These are phyloP conservation scores for Parmales sp. DNA, from an alignment of 108 stramenopile genomes.

Conservation along the genomic window DNA sequence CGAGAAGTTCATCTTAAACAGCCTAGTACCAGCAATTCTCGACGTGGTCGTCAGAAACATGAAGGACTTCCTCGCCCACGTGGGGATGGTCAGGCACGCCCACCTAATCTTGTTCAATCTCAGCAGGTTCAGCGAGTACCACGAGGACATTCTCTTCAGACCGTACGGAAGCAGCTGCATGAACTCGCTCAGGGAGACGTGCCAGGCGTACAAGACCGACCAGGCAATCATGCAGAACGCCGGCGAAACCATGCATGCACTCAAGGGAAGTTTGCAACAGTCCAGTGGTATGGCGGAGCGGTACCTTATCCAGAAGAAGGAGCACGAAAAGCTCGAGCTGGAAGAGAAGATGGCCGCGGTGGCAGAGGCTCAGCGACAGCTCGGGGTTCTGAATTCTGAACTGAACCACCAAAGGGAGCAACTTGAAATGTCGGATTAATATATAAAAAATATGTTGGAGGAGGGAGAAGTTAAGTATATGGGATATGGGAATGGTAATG, in stretches of 20 bases:
- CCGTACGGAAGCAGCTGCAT: conserved; percentile 73
- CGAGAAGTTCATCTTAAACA: conserved; percentile 68
- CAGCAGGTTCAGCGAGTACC: conserved; percentile 63
- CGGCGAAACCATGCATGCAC: conserved; percentile 59
- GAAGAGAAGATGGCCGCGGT: too few relatives aligned
- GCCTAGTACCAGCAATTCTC: conserved; percentile 49
- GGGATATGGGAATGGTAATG: too few relatives aligned
- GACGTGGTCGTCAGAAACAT: conserved; percentile 69
- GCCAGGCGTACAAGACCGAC: conserved; percentile 63
- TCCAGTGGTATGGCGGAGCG: conserved; percentile 22
- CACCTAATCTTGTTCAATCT: conserved; percentile 86
- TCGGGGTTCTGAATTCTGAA: too few relatives aligned
- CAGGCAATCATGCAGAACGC: conserved; percentile 74
- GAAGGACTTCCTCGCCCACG: conserved; percentile 75
- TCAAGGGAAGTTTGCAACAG: conserved; percentile 43
- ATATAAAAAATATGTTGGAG: too few relatives aligned
- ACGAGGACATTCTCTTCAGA: conserved; percentile 60
- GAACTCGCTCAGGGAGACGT: conserved; percentile 74
- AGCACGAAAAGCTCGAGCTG: too few relatives aligned
- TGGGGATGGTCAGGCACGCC: conserved; percentile 76
- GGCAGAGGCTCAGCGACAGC: too few relatives aligned
- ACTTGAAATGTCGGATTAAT: too few relatives aligned
- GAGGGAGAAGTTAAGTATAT: too few relatives aligned
- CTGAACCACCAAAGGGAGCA: too few relatives aligned
- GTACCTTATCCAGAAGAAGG: too few relatives aligned